Base-by-base conservation (phyloP, 2,329 filamentous ascomycete genomes). In the Grosmannia huntii region DNA sequence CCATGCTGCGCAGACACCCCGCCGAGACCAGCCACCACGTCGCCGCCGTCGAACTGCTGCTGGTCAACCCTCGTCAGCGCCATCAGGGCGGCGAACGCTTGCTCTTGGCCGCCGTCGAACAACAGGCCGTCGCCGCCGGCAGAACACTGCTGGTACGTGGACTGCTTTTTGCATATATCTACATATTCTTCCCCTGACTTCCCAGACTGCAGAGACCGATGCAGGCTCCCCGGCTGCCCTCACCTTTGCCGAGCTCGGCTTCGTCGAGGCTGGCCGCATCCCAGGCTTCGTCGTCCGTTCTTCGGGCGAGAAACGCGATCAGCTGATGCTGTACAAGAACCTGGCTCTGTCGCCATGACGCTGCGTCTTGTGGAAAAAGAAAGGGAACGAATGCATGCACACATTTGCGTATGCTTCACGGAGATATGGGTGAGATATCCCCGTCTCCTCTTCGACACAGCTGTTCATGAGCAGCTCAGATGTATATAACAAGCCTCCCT, bases 281-380 rank as follows among this genome's bases (percentile, higher is more conserved):
- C 80, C 80, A 19, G 73, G 73, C 51, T 82, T 78, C 68, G 75
- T 72, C 55, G 69, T 77, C 58, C 61, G 57, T 49, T 77, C 72
- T 21, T 71, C 71, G 12, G 75, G 77, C 28, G 74, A 73, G 51
- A 67, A 79, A 57, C 75, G 73, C 62, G 76, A 77, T 61, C 76
- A 75, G 56, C 74, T 76, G 0, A 80, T 83, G 63, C 81, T 83
- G 64, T 85, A 83, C 68, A 84, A 84, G 68, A 74, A 80, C 59
- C 69, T 85, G 53, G 6, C 38, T 10, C 19, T 50, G 2, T 41
- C 54, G 2, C 31, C 25, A 55, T 57, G 36, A 49, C 46, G 19
- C 3, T 16, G 31, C n/a, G 3, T 31, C 5, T n/a, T n/a, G n/a
- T n/a, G n/a, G n/a, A n/a, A n/a, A n/a, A n/a, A 16, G 16, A 19